Conservation (phyloP, 345 rosid species). For the Eutrema yunnanense region DNA sequence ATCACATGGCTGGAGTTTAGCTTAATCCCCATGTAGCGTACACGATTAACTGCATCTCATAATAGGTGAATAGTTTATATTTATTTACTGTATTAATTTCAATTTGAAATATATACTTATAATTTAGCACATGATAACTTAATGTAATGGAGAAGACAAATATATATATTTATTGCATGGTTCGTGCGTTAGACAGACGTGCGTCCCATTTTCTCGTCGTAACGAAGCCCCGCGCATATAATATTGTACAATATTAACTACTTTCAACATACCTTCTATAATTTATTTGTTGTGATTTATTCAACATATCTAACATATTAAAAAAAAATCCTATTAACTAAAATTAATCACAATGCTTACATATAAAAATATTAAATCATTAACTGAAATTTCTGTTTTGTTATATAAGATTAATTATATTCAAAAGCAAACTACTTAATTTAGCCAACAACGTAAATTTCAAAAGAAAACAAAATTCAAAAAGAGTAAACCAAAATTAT, state of each 20-base stretch:
- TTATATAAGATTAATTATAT: neutral
- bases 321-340: neutral
- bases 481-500: neutral
- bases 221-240: neutral
- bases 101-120: neutral
- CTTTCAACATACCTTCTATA: neutral
- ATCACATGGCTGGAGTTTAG: slow-evolving; percentile 24
- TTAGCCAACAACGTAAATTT: neutral
- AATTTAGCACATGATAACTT: slow-evolving; percentile 23
- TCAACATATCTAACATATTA: neutral
- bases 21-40: slow-evolving; percentile 24
- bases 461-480: neutral
- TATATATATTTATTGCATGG: slow-evolving; percentile 26
- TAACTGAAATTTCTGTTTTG: neutral
- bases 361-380: neutral
- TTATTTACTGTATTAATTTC: neutral
- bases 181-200: slow-evolving; percentile 29
- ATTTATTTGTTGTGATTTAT: neutral
- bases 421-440: neutral
- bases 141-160: slow-evolving; percentile 12
- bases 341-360: neutral
- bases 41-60: slow-evolving; percentile 26
- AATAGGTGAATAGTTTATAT: neutral
- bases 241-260: slow-evolving; percentile 3
- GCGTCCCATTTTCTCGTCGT: slow-evolving; percentile 26